phyloP scores from a whole-genome alignment of 106 monocot species.

The Dendrobium officinale region DNA sequence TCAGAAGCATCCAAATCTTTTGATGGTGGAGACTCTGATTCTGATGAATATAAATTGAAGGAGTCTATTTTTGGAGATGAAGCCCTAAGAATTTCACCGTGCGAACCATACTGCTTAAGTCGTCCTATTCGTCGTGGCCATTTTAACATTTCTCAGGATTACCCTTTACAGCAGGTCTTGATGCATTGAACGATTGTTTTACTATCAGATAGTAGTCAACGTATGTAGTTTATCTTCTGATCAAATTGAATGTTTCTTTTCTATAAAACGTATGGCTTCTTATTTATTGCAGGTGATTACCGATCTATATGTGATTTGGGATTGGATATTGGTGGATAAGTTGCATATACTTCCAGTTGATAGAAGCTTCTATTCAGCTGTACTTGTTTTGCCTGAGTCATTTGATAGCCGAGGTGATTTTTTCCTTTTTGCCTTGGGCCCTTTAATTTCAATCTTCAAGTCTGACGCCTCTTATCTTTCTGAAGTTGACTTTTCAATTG shows the following conservation, averaged over 20 bases:
- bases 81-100: slow-evolving; percentile 69
- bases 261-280: not conserved
- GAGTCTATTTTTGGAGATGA: slow-evolving; percentile 84
- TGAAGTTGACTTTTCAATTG: not conserved
- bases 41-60: slow-evolving; percentile 38
- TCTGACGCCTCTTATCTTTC: not conserved
- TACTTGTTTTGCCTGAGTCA: slow-evolving; percentile 85
- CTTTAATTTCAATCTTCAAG: not conserved
- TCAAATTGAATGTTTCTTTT: not conserved
- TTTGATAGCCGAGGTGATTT: slow-evolving; percentile 82
- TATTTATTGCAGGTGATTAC: slow-evolving; percentile 50
- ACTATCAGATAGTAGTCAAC: not conserved
- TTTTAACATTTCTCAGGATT: slow-evolving; percentile 85
- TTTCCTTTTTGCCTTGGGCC: not conserved
- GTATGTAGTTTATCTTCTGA: not conserved
- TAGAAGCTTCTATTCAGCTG: slow-evolving; percentile 53
- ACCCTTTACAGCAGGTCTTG: slow-evolving; percentile 74
- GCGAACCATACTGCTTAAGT: slow-evolving; percentile 71
- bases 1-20: slow-evolving; percentile 15
- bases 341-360: slow-evolving; percentile 55
- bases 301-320: slow-evolving; percentile 83
- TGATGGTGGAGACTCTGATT: slow-evolving; percentile 18
- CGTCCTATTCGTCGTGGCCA: slow-evolving; percentile 89
- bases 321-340: slow-evolving; percentile 89
- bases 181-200: not conserved